Evolutionary conservation across 495 filamentous ascomycete species (phyloP).

Genomic region (Durotheca rogersii): DNA sequence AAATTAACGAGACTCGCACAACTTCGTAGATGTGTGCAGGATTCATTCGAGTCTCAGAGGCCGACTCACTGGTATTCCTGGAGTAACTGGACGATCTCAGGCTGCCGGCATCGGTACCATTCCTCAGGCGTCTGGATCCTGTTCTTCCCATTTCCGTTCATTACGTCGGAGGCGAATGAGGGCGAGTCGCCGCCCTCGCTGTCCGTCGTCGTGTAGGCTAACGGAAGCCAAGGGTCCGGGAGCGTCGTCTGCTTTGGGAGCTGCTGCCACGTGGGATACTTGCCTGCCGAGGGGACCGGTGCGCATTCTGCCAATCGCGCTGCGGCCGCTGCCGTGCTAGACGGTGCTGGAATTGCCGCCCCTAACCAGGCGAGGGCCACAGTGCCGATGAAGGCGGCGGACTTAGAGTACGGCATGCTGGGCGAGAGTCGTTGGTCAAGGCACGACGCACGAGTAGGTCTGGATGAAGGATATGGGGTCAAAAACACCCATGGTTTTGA

Average conservation of each 20-base stretch:
- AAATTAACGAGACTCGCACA: not conserved
- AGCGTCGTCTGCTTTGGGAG: conserved; percentile 45
- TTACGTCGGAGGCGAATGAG: conserved; percentile 40
- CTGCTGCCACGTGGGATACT: conserved; percentile 42
- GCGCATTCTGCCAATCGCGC: conserved; percentile 31
- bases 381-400: conserved; percentile 13
- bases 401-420: conserved; percentile 19
- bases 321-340: conserved; percentile 7
- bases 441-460: not conserved
- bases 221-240: conserved; percentile 53
- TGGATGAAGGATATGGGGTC: not conserved
- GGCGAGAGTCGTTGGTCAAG: not conserved
- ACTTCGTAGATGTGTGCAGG: not conserved
- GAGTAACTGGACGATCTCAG: conserved; percentile 53
- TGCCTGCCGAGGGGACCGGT: conserved; percentile 39
- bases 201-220: conserved; percentile 45
- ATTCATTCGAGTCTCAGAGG: not conserved
- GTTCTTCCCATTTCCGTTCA: conserved; percentile 42
- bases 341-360: conserved; percentile 17
- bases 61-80: conserved; percentile 51
- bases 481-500: not conserved
- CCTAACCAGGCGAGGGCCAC: conserved; percentile 9
- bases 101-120: conserved; percentile 55
- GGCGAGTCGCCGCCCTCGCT: conserved; percentile 35
- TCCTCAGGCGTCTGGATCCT: conserved; percentile 48